Evolutionary conservation across 2,329 filamentous ascomycete genomes (phyloP).

Genomic region (Stemphylium beticola): DNA sequence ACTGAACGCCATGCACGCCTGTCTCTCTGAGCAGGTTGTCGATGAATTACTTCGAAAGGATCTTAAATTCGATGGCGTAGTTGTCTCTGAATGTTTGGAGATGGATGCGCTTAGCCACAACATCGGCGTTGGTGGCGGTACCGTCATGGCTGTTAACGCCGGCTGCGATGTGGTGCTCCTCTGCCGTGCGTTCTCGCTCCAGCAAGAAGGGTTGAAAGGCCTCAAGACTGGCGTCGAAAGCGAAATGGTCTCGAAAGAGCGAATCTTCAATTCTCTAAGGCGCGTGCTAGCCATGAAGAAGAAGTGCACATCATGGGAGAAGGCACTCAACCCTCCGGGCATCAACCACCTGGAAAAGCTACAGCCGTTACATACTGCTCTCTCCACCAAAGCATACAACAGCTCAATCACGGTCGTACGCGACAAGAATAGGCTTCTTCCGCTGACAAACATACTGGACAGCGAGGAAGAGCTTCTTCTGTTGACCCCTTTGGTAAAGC

Average conservation of each 20-base stretch:
- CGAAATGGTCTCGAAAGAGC: constrained; percentile 80
- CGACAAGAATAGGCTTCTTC: constrained; percentile 84
- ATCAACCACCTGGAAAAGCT: constrained; percentile 77
- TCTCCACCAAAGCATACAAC: constrained; percentile 88
- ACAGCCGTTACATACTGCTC: constrained; percentile 78
- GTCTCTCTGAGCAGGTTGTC: constrained; percentile 89
- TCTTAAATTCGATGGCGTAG: constrained; percentile 87
- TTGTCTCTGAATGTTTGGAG: constrained; percentile 92
- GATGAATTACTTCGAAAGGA: constrained; percentile 88
- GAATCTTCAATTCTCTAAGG: constrained; percentile 79
- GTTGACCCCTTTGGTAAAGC: constrained; percentile 87
- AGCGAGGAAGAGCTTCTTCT: constrained; percentile 88
- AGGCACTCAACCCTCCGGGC: constrained; percentile 86
- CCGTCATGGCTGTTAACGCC: constrained; percentile 96
- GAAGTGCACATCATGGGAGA: constrained; percentile 86
- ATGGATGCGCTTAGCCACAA: constrained; percentile 97
- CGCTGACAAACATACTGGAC: constrained; percentile 80
- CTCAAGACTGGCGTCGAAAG: constrained; percentile 90
- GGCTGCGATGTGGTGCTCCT: constrained; percentile 91
- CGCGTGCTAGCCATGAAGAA: constrained; percentile 82
- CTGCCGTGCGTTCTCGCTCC: constrained; percentile 84
- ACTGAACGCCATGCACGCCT: constrained; percentile 95
- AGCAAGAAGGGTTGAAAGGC: constrained; percentile 89
- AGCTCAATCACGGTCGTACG: constrained; percentile 91
- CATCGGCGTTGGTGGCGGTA: constrained; percentile 94